A percentile compares a stretch with the other conserved stretches of the same genome.
phyloP scores from a whole-genome alignment of 495 filamentous ascomycete species.

The Annulohypoxylon nitens region DNA sequence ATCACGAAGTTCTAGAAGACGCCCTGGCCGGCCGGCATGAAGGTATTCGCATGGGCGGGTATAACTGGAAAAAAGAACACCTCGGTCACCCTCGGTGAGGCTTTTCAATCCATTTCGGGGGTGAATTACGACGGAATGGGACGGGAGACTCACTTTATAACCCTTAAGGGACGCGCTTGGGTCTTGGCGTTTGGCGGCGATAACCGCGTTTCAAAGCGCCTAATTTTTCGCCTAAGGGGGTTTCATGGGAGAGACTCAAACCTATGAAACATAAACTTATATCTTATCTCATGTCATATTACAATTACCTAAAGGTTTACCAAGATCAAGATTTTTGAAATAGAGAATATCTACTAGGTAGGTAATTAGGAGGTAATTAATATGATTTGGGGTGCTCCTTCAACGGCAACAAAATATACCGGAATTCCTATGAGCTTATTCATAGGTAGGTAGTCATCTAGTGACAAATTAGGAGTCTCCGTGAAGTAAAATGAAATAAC shows the following conservation, averaged over 20 bases:
- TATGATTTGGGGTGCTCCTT: too few species aligned
- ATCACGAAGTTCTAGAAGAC: slow-evolving; percentile 3
- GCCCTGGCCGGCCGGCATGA: not conserved
- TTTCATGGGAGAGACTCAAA: not conserved
- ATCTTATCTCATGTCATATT: not conserved
- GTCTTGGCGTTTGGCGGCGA: slow-evolving; percentile 5
- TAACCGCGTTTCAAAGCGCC: not conserved
- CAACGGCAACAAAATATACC: too few species aligned
- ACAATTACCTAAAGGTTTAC: not conserved
- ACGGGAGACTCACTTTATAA: not conserved
- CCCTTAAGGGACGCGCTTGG: not conserved
- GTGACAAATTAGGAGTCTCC: too few species aligned
- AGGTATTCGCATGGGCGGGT: not conserved
- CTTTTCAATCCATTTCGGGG: not conserved
- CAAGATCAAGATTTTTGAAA: not conserved
- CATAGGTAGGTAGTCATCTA: not conserved
- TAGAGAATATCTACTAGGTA: not conserved
- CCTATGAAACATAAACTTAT: not conserved
- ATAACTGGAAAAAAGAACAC: not conserved
- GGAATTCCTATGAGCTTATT: too few species aligned
- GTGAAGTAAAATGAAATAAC: too few species aligned
- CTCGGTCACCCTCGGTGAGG: not conserved
- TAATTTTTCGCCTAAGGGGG: not conserved
- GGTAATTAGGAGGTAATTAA: too few species aligned
- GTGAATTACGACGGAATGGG: not conserved